Percentiles rank a stretch among this genome's conserved stretches.
Conservation (phyloP, 1,139 yeast species). For the Yamadazyma mexicana region DNA sequence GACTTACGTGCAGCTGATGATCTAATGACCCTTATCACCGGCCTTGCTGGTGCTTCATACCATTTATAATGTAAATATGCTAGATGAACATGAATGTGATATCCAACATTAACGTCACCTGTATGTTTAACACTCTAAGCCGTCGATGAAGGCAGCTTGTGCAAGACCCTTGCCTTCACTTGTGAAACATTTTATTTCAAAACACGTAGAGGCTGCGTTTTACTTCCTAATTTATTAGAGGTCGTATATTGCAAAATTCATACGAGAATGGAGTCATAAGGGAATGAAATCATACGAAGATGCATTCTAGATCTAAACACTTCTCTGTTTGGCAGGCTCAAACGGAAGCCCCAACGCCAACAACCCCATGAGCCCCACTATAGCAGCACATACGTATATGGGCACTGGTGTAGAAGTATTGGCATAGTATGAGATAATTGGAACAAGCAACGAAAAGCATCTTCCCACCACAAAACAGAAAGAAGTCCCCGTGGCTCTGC, state of each 20-base stretch:
- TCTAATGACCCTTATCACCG: neutral
- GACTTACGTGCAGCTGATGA: neutral
- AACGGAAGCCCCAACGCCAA: slow-evolving; percentile 46
- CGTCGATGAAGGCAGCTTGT: too few species aligned
- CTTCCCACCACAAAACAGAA: slow-evolving; percentile 47
- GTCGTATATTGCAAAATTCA: too few species aligned
- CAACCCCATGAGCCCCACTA: slow-evolving; percentile 44
- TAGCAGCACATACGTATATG: slow-evolving; percentile 58
- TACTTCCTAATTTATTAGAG: too few species aligned
- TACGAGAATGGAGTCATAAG: too few species aligned
- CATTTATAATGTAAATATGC: neutral
- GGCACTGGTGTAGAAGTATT: slow-evolving; percentile 46
- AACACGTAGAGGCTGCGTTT: too few species aligned
- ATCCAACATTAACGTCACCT: too few species aligned
- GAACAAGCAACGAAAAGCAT: slow-evolving; percentile 51
- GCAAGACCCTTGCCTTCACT: too few species aligned
- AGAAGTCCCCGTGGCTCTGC: slow-evolving; percentile 58
- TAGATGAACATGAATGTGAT: too few species aligned
- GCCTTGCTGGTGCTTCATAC: neutral
- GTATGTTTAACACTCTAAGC: too few species aligned
- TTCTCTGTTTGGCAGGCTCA: slow-evolving; percentile 38
- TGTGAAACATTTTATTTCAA: too few species aligned
- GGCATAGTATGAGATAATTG: slow-evolving; percentile 50
- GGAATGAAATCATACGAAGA: too few species aligned
- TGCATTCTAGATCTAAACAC: slow-evolving; percentile 13